Conservation (phyloP, 2,329 filamentous ascomycete genomes). For the Cordyceps tenuipes region DNA sequence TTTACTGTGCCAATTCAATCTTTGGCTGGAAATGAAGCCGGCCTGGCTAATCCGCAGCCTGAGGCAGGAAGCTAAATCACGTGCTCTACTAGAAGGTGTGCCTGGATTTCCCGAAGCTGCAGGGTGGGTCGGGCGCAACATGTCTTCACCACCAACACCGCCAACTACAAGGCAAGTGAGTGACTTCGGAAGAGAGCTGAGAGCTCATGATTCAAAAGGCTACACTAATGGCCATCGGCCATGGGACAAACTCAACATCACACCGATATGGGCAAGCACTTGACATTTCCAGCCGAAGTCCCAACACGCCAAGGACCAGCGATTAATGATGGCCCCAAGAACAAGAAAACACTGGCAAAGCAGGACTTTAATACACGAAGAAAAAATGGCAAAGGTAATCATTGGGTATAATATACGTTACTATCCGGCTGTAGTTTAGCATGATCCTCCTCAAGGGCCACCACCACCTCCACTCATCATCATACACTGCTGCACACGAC, state of each 20-base stretch:
- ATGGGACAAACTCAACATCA: too few species aligned
- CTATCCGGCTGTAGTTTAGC: background rate
- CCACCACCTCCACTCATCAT: constrained; percentile 29
- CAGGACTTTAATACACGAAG: background rate
- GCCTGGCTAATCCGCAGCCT: constrained; percentile 22
- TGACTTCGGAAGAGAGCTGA: too few species aligned
- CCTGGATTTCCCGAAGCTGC: background rate
- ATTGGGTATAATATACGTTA: background rate
- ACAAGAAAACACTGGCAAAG: background rate
- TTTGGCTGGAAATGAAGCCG: constrained; percentile 25
- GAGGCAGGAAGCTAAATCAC: constrained; percentile 20
- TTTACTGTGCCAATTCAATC: constrained; percentile 23
- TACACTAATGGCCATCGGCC: too few species aligned
- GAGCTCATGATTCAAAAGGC: too few species aligned
- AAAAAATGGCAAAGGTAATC: background rate
- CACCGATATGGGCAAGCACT: too few species aligned
- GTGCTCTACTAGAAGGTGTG: constrained; percentile 12
- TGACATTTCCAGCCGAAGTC: too few species aligned
- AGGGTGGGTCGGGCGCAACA: background rate
- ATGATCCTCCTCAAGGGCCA: background rate
- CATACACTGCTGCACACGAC: constrained; percentile 42
- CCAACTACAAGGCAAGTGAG: too few species aligned
- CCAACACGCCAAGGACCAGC: too few species aligned
- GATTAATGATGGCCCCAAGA: too few species aligned
- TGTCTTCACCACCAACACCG: background rate